Conservation (phyloP, 768 basidiomycete species). For the Botryobasidium botryosum region DNA sequence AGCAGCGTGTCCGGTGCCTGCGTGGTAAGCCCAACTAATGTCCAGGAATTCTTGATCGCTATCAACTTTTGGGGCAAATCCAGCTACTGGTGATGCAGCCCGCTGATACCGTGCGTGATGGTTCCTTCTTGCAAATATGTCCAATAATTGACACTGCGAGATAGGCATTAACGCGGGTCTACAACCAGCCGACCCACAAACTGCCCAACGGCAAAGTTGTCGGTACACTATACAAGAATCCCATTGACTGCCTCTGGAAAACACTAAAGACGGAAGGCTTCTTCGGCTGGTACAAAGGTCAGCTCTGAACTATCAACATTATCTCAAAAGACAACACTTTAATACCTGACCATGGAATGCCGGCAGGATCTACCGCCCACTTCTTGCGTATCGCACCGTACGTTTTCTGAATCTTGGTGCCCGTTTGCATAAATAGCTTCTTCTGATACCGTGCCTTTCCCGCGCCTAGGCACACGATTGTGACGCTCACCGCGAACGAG, state of each 20-base stretch:
- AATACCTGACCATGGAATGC: too few relatives aligned
- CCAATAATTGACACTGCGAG: conserved; percentile 6
- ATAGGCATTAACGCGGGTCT: conserved; percentile 81
- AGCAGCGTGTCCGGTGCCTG: conserved; percentile 82
- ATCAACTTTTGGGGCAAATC: conserved; percentile 5
- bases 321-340: too few relatives aligned
- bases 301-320: too few relatives aligned
- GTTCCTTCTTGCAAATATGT: conserved; percentile 1
- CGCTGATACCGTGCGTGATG: conserved; percentile 55
- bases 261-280: conserved; percentile 82
- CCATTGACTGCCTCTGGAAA: conserved; percentile 94
- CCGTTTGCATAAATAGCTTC: neutral
- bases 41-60: conserved; percentile 2
- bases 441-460: conserved; percentile 2
- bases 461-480: conserved; percentile 36
- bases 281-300: conserved; percentile 91
- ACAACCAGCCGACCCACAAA: conserved; percentile 75
- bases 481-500: conserved; percentile 73
- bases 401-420: conserved; percentile 16
- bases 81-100: conserved; percentile 90
- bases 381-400: conserved; percentile 84
- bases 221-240: conserved; percentile 75
- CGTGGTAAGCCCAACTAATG: conserved; percentile 43
- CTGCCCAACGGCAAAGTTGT: conserved; percentile 53
- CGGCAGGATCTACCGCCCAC: conserved; percentile 79